Percentiles rank a stretch among this genome's conserved stretches.
phyloP scores from a whole-genome alignment of 2,329 filamentous ascomycete genomes.

The Bipolaris oryzae region DNA sequence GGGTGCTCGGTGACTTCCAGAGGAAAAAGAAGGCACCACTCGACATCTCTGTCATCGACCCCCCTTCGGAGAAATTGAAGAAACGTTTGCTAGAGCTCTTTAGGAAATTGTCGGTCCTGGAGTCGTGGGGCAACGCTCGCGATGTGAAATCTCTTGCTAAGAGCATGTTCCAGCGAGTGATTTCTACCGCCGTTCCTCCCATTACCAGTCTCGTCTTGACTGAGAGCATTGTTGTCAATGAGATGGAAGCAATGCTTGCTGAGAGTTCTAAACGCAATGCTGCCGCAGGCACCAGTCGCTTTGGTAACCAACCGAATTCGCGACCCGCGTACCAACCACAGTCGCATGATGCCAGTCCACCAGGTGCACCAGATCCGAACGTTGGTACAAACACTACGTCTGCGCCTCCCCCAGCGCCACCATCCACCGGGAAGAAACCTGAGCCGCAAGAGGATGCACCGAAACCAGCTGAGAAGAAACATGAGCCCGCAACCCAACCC shows the following conservation, averaged over 20 bases:
- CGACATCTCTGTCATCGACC: constrained; percentile 33
- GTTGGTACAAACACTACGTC: background rate
- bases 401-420: background rate
- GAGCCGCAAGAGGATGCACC: constrained; percentile 11
- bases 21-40: constrained; percentile 42
- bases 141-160: constrained; percentile 64
- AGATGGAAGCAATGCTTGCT: constrained; percentile 40
- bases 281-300: constrained; percentile 27
- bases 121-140: constrained; percentile 67
- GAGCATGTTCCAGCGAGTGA: constrained; percentile 51
- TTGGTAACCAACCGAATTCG: constrained; percentile 4
- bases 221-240: constrained; percentile 30
- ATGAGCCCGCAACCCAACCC: background rate
- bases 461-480: background rate
- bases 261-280: constrained; percentile 39
- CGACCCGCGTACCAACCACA: constrained; percentile 2
- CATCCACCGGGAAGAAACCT: background rate
- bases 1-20: constrained; percentile 42
- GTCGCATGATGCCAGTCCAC: constrained; percentile 9
- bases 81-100: constrained; percentile 46
- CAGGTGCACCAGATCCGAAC: constrained; percentile 2
- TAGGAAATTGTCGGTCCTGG: constrained; percentile 48
- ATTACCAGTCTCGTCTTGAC: constrained; percentile 28
- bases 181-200: constrained; percentile 30
- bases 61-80: constrained; percentile 22